Evolutionary conservation across 768 basidiomycete genomes (phyloP), one percentile per base, ranked within the genome.

Genomic region (Filobasidium floriforme): DNA sequence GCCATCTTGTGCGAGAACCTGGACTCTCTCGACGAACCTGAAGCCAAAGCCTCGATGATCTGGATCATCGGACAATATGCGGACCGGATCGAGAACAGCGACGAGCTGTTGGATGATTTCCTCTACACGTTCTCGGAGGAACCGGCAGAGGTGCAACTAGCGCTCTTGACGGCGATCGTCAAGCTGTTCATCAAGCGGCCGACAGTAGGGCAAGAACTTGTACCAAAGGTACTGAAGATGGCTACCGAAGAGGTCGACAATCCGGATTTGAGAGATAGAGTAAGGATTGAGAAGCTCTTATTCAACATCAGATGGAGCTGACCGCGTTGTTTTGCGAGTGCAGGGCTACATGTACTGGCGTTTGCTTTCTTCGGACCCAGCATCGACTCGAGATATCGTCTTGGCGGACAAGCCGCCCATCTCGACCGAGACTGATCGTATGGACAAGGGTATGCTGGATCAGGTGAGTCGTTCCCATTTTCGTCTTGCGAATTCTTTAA

Each of bases 271-370:
- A 85, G 96, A 41, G 96, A 99, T 79, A 83, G 96, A 68, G 78
- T 79, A 66, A 69, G 76, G 7, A 62, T 28, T 4, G 24, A 41
- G 9, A 9, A 3, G 32, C 4, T 37, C 32, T 4, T n/a, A 7
- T 32, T 4, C 7, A 24, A 4, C 19, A 51, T 51, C 24, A 26
- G 12, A 12, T 19, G 12, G 14, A 28, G 24, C 37, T 24, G 12
- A 44, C 7, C 10, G 28, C 10, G 18, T 65, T 37, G 32, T 3
- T 9, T 9, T 37, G 32, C 9, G 32, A n/a, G n/a, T n/a, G 32
- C 60, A 79, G 79, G 96, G 96, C 2, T 98, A 93, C 81, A 98
- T 99, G 89, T 99, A 98, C 80, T 99, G 96, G 96, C 87, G 96
- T 44, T 83, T 99, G 80, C 84, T 98, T 54, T 93, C 94, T 10